Conservation (phyloP, 2,329 filamentous ascomycete species). For the Colletotrichum kahawae region DNA sequence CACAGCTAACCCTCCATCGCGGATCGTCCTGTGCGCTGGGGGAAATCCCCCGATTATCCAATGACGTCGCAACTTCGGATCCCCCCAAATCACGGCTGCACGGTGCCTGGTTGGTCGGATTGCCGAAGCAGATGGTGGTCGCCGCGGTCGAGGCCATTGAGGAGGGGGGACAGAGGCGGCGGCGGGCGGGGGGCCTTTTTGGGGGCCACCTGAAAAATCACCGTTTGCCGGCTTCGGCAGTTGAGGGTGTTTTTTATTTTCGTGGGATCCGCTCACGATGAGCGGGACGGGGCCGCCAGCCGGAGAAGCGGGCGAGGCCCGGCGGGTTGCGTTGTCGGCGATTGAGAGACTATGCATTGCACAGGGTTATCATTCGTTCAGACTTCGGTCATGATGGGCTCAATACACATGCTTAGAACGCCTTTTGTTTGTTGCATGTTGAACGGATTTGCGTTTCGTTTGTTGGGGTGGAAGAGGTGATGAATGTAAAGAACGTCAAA, state of each 20-base stretch:
- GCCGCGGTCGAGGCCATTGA: neutral
- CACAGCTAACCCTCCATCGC: neutral
- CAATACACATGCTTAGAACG: neutral
- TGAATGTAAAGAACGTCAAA: neutral
- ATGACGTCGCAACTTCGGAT: neutral
- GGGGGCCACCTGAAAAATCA: neutral
- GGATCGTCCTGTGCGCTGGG: neutral
- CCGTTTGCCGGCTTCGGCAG: neutral
- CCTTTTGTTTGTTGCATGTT: neutral
- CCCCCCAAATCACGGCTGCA: neutral
- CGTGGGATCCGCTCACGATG: neutral
- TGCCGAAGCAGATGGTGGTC: neutral
- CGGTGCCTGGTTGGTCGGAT: slow-evolving; percentile 5
- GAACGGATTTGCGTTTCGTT: neutral
- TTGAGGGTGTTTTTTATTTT: neutral
- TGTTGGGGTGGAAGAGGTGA: neutral
- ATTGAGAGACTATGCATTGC: neutral
- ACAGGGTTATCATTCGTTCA: neutral
- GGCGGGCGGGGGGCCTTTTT: neutral
- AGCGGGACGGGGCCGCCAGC: neutral
- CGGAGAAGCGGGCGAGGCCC: neutral
- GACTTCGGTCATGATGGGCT: neutral
- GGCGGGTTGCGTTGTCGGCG: neutral
- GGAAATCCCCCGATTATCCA: neutral
- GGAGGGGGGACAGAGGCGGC: neutral